phyloP scores from a whole-genome alignment of 1,284 basidiomycete genomes.

The Ceratorhiza oryzae-sativae region DNA sequence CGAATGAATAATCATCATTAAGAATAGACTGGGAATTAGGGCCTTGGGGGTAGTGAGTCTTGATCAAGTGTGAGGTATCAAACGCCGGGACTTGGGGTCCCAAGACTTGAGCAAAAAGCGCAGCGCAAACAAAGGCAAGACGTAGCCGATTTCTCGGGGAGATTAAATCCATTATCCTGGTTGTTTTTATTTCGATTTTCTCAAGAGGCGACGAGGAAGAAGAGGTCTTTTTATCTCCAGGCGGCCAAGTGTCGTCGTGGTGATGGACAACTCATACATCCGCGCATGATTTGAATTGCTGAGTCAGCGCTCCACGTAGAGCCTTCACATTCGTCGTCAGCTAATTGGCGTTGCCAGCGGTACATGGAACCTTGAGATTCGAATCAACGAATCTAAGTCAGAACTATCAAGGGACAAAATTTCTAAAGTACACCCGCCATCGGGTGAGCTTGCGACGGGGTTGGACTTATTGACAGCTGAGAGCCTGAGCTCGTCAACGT shows the following conservation, averaged over 20 bases:
- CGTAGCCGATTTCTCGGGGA: not conserved
- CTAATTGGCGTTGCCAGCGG: not conserved
- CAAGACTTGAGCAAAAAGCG: not conserved
- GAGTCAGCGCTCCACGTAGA: not conserved
- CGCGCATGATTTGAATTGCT: not conserved
- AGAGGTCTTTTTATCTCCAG: no score
- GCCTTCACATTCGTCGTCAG: not conserved
- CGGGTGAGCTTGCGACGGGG: no score
- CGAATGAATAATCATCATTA: not conserved
- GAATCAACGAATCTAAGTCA: no score
- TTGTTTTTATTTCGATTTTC: not conserved
- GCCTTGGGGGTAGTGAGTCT: no score
- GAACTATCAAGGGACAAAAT: no score
- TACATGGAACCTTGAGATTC: no score
- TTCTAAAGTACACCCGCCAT: no score
- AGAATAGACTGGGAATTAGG: no score
- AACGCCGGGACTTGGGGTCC: conserved; percentile 15
- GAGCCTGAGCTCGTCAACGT: no score
- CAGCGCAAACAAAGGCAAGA: not conserved
- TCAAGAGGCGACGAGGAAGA: not conserved
- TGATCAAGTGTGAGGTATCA: conserved; percentile 27
- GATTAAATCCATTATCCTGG: not conserved
- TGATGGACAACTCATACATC: not conserved
- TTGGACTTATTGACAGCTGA: no score
- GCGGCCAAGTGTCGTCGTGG: not conserved